Evolutionary conservation across 1,139 yeast species (phyloP), one percentile per base, ranked within the genome.

Genomic region (Pichia norvegensis): DNA sequence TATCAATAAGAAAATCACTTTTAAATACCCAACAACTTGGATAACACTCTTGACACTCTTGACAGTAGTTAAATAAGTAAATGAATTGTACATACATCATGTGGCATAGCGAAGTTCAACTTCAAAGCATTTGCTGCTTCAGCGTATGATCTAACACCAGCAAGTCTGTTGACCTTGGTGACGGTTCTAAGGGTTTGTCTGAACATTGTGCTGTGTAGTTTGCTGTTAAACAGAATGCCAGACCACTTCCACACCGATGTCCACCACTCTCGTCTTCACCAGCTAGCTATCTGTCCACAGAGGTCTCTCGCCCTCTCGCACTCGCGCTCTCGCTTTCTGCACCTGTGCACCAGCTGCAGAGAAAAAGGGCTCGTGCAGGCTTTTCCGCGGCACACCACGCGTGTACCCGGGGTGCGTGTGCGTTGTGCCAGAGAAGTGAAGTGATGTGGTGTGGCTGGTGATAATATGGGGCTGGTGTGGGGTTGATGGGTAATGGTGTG

Each of bases 61-160:
- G n/a, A n/a, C n/a, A n/a, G n/a, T n/a, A n/a, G n/a, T n/a, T n/a
- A n/a, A n/a, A n/a, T n/a, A n/a, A n/a, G n/a, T n/a, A n/a, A n/a
- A n/a, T n/a, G n/a, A n/a, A n/a, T 13, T n/a, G 29, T 38, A 64
- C 79, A 65, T 57, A 81, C 79, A 68, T 81, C 80, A 68, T 84
- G 88, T 54, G 97, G 97, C 61, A 92, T 79, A 51, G 97, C 94
- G 65, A 92, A 79, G 46, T 95, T 85, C 63, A 94, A 78, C 68
- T 81, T 85, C 69, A 92, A 77, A 38, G 49, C 21, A 55, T 85
- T 71, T 52, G 83, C 75, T 56, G 85, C 95, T 64, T 92, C 95
- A 61, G 97, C 97, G 63, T 87, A 86, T 52, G 84, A 74, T 80
- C 95, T 85, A 44, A 57, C 58, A 67, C 78, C 81, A 56, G 80